Evolutionary conservation across 257 asterid species (phyloP), one percentile per base, ranked within the genome.

Genomic region (Apocynum venetum): DNA sequence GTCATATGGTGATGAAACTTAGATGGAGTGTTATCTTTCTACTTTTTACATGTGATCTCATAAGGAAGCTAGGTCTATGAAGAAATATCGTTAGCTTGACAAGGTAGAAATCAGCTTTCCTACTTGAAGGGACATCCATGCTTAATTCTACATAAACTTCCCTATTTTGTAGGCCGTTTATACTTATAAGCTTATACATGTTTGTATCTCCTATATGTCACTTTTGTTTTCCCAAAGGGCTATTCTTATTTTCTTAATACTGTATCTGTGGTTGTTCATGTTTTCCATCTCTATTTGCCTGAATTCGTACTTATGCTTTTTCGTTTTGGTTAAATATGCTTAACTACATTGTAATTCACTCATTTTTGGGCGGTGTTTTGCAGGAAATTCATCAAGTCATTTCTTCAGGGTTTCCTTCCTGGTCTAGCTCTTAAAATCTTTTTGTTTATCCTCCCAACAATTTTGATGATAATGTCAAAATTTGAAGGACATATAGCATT

Each of bases 341-440:
- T 25, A 74, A 61, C 59, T 13, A 31, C 1, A 64, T 36, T 6
- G 8, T 43, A n/a, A 65, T n/a, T 61, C 61, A 48, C 71, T 40
- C 44, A 25, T 40, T 51, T 72, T 76, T 46, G 51, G 41, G 48
- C 55, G 12, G 82, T 53, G 75, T 35, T 83, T 7, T 89, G 94
- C 97, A 96, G 99, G 97, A 81, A 79, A 6, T 88, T 93, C 72
- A 78, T 89, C 73, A 96, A 96, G 90, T 91, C 97, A 35, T 87
- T 96, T 80, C 85, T 96, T 48, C 97, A 91, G 96, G 99, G 99
- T 83, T 96, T 96, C 84, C 90, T 93, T 81, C 99, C 99, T 31
- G 98, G 98, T 81, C 87, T 96, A 44, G 86, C 91, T 66, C 99
- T 96, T 53, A 93, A 96, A 80, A 71, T 93, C 61, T 96, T 96